Evolutionary conservation across 1,284 basidiomycete genomes (phyloP).

Genomic region (Athelia psychrophila): DNA sequence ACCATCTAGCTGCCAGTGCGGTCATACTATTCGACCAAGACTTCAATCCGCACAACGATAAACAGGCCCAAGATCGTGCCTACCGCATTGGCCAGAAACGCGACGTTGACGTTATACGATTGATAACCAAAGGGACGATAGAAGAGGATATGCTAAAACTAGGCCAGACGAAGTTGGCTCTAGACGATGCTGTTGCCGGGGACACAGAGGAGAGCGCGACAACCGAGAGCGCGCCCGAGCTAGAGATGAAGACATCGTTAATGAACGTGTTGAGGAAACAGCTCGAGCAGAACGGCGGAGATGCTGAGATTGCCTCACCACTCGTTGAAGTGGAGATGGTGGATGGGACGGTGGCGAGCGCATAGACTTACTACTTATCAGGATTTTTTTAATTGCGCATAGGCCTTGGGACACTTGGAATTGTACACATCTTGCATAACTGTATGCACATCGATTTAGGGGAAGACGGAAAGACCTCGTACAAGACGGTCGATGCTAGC

Average conservation of each 20-base stretch:
- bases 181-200: slow-evolving; percentile 91
- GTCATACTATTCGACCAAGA: slow-evolving; percentile 88
- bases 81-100: slow-evolving; percentile 97
- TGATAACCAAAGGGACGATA: slow-evolving; percentile 92
- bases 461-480: slow-evolving; percentile 61
- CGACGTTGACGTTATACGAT: slow-evolving; percentile 89
- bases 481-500: slow-evolving; percentile 79
- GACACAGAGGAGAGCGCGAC: slow-evolving; percentile 58
- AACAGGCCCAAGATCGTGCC: slow-evolving; percentile 95
- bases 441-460: slow-evolving; percentile 23
- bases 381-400: slow-evolving; percentile 1
- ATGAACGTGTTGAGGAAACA: slow-evolving; percentile 81
- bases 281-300: slow-evolving; percentile 33
- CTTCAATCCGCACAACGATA: slow-evolving; percentile 92
- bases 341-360: slow-evolving; percentile 4
- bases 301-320: slow-evolving; percentile 1
- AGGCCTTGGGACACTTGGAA: not conserved
- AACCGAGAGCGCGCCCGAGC: slow-evolving; percentile 65
- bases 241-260: slow-evolving; percentile 77
- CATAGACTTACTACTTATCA: slow-evolving; percentile 1
- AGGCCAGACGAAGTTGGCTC: slow-evolving; percentile 85
- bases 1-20: not conserved
- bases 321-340: not conserved
- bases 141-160: slow-evolving; percentile 95
- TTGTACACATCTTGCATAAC: slow-evolving; percentile 4